These are phyloP conservation scores for Kandelia obovata DNA, from an alignment of 345 rosid species.

Conservation along the genomic window DNA sequence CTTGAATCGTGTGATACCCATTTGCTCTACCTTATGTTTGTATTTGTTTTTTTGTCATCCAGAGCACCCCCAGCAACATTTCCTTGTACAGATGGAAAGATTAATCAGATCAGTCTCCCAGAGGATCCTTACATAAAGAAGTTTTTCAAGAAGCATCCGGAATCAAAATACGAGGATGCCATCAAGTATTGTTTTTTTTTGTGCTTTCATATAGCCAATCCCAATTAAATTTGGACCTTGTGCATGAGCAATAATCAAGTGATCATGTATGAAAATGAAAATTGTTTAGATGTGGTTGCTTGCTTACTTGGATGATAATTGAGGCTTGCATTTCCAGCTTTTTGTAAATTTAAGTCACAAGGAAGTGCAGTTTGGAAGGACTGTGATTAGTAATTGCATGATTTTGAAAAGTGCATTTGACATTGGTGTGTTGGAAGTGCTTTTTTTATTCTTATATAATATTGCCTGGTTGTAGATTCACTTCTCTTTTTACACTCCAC, in stretches of 20 bases:
- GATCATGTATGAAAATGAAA: too few species aligned
- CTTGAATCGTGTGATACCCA: background rate
- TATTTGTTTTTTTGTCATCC: slow-evolving; percentile 14
- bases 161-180: slow-evolving; percentile 52
- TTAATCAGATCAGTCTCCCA: slow-evolving; percentile 65
- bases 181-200: slow-evolving; percentile 45
- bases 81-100: slow-evolving; percentile 62
- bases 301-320: background rate
- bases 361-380: too few species aligned
- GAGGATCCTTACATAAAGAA: slow-evolving; percentile 70
- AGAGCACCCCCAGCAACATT: slow-evolving; percentile 77
- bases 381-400: too few species aligned
- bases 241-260: too few species aligned
- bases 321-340: background rate
- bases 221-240: too few species aligned
- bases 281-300: background rate
- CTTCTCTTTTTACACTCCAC: background rate
- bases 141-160: slow-evolving; percentile 61
- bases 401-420: too few species aligned
- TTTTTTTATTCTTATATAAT: too few species aligned
- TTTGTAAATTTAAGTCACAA: too few species aligned
- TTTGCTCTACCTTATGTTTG: background rate
- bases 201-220: background rate
- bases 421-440: too few species aligned
- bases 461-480: too few species aligned